phyloP scores from a whole-genome alignment of 2,329 filamentous ascomycete species.

The Aspergillus neotritici region DNA sequence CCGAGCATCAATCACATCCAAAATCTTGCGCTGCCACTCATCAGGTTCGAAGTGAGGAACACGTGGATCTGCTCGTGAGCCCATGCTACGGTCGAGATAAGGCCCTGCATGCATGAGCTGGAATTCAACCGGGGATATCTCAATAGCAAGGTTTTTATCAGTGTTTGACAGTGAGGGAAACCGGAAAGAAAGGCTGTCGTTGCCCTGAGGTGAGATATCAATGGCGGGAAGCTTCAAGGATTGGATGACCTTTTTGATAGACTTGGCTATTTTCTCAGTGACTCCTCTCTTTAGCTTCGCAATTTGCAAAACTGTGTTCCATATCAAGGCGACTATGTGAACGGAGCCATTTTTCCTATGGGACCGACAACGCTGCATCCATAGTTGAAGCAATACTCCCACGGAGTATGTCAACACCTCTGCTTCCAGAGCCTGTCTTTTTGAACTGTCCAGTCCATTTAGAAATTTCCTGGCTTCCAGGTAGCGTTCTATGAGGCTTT shows the following conservation, averaged over 20 bases:
- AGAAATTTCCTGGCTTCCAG: conserved; percentile 3
- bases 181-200: conserved; percentile 16
- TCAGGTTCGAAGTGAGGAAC: conserved; percentile 65
- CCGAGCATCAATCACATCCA: conserved; percentile 66
- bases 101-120: conserved; percentile 65
- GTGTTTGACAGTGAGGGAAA: conserved; percentile 12
- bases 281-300: conserved; percentile 33
- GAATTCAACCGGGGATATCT: conserved; percentile 51
- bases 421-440: conserved; percentile 35
- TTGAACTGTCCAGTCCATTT: background rate
- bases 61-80: conserved; percentile 60
- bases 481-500: conserved; percentile 1
- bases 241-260: conserved; percentile 27
- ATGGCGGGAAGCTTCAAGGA: conserved; percentile 27
- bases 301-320: conserved; percentile 36
- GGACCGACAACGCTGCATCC: conserved; percentile 10
- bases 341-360: background rate
- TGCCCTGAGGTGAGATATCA: conserved; percentile 10
- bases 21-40: conserved; percentile 67
- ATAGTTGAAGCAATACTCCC: conserved; percentile 18
- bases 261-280: conserved; percentile 38
- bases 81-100: conserved; percentile 69
- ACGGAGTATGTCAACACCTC: conserved; percentile 38
- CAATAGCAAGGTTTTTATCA: conserved; percentile 27
- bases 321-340: conserved; percentile 19